Evolutionary conservation across 345 rosid genomes (phyloP), one percentile per base, ranked within the genome.

Genomic region (Populus euphratica): DNA sequence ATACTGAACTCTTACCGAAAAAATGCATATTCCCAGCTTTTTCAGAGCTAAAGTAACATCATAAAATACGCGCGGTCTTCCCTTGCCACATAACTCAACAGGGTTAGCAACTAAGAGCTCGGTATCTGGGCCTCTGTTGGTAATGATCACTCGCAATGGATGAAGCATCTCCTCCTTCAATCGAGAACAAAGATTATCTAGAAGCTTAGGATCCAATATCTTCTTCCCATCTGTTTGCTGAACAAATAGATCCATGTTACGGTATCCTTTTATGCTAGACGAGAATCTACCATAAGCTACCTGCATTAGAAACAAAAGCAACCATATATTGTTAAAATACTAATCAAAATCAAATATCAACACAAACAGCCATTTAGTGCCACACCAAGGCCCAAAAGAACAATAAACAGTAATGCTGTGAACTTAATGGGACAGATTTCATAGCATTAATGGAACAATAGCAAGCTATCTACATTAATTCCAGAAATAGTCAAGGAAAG

Each of bases 61-160:
- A 29, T 71, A 82, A 76, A 71, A 78, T 54, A 82, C 81, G 14
- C 79, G 81, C 1, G 85, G 85, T 44, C 85, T 65, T 75, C 81
- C 81, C 65, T 75, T 82, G 44, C 85, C 85, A 13, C 64, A 70
- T 69, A 75, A 36, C 68, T 82, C 85, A 43, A 78, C 85, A 4
- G 85, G 81, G 70, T 82, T 82, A 43, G 85, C 85, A 4, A 82
- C 81, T 44, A 78, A 56, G 29, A 82, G 76, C 47, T 78, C 81
- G 21, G 81, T 82, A 71, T 82, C 85, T 23, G 81, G 85, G 12
- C 85, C 81, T 35, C 79, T 73, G 66, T 75, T 75, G 33, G 75
- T 69, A 56, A 82, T 67, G 47, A 82, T 82, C 39, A 74, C 79
- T 50, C 81, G 79, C 27, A 78, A 68, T 18, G 85, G 85, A 78